Evolutionary conservation across 2,329 filamentous ascomycete genomes (phyloP).

Genomic region (Zelopaecilomyces penicillatus): DNA sequence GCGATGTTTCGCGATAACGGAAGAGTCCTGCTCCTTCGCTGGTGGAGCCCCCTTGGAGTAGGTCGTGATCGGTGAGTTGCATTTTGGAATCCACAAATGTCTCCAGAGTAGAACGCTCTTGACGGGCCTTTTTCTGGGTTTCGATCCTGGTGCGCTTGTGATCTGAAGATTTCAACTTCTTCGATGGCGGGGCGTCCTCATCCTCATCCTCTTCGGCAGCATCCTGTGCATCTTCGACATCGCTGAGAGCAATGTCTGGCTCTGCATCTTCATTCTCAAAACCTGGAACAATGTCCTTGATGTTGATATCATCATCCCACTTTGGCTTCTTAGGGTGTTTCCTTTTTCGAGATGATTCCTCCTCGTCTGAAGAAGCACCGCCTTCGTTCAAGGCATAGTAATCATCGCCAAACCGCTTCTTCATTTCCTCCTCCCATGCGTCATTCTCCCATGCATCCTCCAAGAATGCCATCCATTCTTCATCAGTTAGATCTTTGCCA

Average conservation of each 20-base stretch:
- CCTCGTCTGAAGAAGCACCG: constrained; percentile 54
- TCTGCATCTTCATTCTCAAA: constrained; percentile 59
- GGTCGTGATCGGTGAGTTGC: constrained; percentile 59
- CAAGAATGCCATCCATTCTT: constrained; percentile 77
- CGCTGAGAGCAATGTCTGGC: constrained; percentile 47
- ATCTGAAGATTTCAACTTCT: constrained; percentile 52
- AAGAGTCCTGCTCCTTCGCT: constrained; percentile 40
- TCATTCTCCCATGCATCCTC: constrained; percentile 85
- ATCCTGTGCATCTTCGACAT: constrained; percentile 27
- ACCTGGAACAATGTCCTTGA: constrained; percentile 82
- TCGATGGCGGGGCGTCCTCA: constrained; percentile 39
- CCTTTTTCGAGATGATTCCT: constrained; percentile 33
- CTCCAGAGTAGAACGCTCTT: constrained; percentile 77
- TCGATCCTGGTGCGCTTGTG: constrained; percentile 50
- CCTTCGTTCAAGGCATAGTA: constrained; percentile 75
- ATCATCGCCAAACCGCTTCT: constrained; percentile 74
- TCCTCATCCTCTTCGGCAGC: constrained; percentile 31
- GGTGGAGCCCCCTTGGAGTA: constrained; percentile 42
- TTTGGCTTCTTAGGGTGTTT: constrained; percentile 50
- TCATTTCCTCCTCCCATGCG: constrained; percentile 87
- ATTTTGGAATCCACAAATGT: constrained; percentile 76
- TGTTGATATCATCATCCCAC: constrained; percentile 97
- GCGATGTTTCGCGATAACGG: constrained; percentile 91
- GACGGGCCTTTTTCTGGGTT: constrained; percentile 63
- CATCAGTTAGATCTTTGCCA: constrained; percentile 57